Evolutionary conservation across 495 filamentous ascomycete species (phyloP).

Genomic region (Penicillium macrosclerotiorum): DNA sequence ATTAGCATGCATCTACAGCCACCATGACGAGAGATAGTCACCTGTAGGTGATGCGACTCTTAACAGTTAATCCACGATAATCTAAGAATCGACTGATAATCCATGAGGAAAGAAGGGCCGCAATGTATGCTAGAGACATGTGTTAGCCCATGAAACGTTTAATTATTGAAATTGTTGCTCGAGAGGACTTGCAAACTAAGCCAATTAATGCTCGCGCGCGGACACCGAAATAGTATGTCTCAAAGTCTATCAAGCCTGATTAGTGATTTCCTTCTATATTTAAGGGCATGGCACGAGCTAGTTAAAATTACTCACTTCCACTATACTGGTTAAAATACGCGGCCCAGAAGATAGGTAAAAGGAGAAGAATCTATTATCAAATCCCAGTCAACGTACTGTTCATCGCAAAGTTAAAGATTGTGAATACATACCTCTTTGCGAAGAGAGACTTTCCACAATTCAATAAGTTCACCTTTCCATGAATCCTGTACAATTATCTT

Average conservation of each 20-base stretch:
- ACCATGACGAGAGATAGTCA: not conserved
- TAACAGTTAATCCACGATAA: conserved; percentile 33
- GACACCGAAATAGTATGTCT: conserved; percentile 39
- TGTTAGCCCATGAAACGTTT: not conserved
- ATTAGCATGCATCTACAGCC: not conserved
- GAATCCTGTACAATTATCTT: conserved; percentile 42
- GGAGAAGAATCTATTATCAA: conserved; percentile 22
- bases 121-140: conserved; percentile 24
- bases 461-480: conserved; percentile 32
- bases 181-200: conserved; percentile 28
- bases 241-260: conserved; percentile 23
- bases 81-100: conserved; percentile 44
- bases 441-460: conserved; percentile 28
- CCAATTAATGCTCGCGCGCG: conserved; percentile 38
- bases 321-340: conserved; percentile 40
- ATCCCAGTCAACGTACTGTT: not conserved
- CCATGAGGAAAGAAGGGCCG: conserved; percentile 32
- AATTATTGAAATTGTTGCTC: not conserved
- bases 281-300: no score
- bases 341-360: conserved; percentile 40
- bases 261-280: no score
- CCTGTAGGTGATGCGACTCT: conserved; percentile 40
- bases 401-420: not conserved
- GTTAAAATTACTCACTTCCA: conserved; percentile 22
- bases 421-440: conserved; percentile 23